Conservation (phyloP, 352 stramenopile species). For the Globisporangium viniferum region DNA sequence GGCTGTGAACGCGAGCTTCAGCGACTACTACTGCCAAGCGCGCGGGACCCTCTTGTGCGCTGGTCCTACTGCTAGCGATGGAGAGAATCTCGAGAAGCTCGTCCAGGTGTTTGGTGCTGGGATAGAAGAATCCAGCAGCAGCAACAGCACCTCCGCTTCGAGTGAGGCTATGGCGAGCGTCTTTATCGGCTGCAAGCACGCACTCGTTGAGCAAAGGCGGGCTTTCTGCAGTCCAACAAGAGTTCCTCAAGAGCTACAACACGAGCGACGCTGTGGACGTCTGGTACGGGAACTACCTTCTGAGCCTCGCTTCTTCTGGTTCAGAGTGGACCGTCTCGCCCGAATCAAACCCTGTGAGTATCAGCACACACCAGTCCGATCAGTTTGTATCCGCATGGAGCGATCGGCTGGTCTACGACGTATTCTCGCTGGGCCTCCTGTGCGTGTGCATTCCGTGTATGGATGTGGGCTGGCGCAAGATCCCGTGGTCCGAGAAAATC, state of each 20-base stretch:
- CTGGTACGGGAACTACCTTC: not conserved
- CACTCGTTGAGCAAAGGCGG: constrained; percentile 4
- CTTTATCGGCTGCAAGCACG: constrained; percentile 10
- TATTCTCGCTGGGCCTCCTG: not conserved
- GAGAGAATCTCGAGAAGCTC: not conserved
- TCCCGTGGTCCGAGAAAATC: not conserved
- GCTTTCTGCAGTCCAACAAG: not conserved
- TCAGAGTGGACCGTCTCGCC: not conserved
- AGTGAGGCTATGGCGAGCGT: not conserved
- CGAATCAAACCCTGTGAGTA: not conserved
- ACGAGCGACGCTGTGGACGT: constrained; percentile 11
- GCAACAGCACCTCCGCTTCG: not conserved
- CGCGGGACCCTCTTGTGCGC: not conserved
- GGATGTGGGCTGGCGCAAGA: not conserved
- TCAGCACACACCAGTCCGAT: not conserved
- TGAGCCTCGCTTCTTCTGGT: not conserved
- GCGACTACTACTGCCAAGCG: not conserved
- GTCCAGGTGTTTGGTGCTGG: not conserved
- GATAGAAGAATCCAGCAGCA: not conserved
- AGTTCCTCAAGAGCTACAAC: constrained; percentile 6
- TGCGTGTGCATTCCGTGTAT: not conserved
- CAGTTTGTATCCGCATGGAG: not conserved
- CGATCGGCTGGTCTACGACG: not conserved
- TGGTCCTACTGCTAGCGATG: not conserved
- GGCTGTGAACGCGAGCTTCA: not conserved